phyloP scores from a whole-genome alignment of 306 rosid species.

The Cucumis hystrix region DNA sequence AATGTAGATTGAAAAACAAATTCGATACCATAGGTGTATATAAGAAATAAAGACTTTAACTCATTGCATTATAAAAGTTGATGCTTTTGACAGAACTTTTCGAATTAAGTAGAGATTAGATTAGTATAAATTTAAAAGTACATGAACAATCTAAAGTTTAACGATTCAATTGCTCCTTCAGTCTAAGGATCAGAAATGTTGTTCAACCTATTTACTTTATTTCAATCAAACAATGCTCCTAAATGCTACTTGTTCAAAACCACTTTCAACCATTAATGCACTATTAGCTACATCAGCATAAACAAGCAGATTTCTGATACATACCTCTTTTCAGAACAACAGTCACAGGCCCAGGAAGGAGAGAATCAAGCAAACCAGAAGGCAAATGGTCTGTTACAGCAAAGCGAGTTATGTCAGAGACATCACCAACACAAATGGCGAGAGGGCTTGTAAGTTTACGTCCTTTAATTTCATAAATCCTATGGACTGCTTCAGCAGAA shows the following conservation, averaged over 20 bases:
- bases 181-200: too few species aligned
- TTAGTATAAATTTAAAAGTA: too few species aligned
- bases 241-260: not conserved
- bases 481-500: slow-evolving; percentile 54
- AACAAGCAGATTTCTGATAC: slow-evolving; percentile 1
- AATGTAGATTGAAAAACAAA: too few species aligned
- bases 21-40: too few species aligned
- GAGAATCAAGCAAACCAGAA: slow-evolving; percentile 53
- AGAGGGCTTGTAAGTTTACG: slow-evolving; percentile 66
- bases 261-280: not conserved
- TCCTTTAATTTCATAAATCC: slow-evolving; percentile 75
- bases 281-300: not conserved
- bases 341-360: slow-evolving; percentile 94
- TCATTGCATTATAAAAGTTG: too few species aligned
- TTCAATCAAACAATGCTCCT: not conserved
- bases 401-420: slow-evolving; percentile 43
- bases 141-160: too few species aligned
- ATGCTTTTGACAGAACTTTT: too few species aligned
- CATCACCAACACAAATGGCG: slow-evolving; percentile 76
- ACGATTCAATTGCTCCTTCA: too few species aligned
- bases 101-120: too few species aligned
- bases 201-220: not conserved
- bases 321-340: slow-evolving; percentile 67
- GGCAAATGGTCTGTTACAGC: slow-evolving; percentile 69
- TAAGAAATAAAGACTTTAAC: too few species aligned